Evolutionary conservation across 1,139 yeast species (phyloP), one percentile per base, ranked within the genome.

Genomic region (Chernovozyma aurita): DNA sequence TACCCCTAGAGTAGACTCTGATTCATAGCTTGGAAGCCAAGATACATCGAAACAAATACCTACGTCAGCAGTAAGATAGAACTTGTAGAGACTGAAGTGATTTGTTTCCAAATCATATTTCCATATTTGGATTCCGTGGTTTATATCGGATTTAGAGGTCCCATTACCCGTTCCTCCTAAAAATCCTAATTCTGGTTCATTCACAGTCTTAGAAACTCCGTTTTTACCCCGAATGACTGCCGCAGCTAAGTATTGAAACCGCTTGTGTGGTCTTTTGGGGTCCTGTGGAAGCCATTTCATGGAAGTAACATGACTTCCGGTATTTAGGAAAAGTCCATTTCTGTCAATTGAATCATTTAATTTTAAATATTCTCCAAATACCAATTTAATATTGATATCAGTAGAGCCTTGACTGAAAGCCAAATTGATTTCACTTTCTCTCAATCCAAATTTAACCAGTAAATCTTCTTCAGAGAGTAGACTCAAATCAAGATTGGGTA

Each of bases 271-370:
- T 43, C 32, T 20, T 49, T 48, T 25, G 18, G 38, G 32, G 12
- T 17, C 21, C 13, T 41, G 49, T n/a, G 55, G 59, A n/a, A 74
- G 49, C 87, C 88, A 82, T 21, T 73, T 70, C 39, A 72, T 55
- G 16, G 76, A 69, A 0, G 82, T 64, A 0, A 82, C 63, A 4
- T 71, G 52, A 0, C 82, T 82, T 1, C 86, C 86, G 0, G 73
- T 59, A 44, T 77, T 75, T 12, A 73, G 40, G 1, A 73, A 60
- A n/a, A 62, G 50, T 0, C 78, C 82, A 17, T 53, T 54, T 42
- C 84, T 55, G 4, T 57, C 46, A 9, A 48, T 34, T 1, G 45
- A 12, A 1, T 38, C 40, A 11, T 42, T 45, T 17, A 46, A 31
- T n/a, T 34, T 28, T 4, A 33, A 27, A 9, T 41, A 33, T 8